A percentile compares a stretch with the other conserved stretches of the same genome.
These are phyloP conservation scores for Solanum hybrid DNA, from an alignment of 305 asterid genomes.

Conservation along the genomic window DNA sequence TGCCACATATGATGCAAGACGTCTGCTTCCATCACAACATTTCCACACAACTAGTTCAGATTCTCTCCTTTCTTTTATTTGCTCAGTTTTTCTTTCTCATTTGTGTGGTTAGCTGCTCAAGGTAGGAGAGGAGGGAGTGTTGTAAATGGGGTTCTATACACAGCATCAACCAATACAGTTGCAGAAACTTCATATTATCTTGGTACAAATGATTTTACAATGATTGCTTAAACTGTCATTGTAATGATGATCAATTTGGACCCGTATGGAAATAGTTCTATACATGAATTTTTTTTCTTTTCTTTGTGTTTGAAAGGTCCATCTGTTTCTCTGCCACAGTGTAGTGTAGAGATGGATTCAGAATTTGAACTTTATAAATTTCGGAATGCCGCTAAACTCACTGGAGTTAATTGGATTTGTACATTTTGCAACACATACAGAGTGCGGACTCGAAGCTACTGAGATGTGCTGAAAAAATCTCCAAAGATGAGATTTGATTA, in stretches of 20 bases:
- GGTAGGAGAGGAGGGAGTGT: background rate
- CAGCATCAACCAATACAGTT: background rate
- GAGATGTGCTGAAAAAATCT: background rate
- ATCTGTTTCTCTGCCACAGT: background rate
- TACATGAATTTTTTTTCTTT: background rate
- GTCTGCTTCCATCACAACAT: background rate
- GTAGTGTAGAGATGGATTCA: background rate
- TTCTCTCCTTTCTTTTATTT: background rate
- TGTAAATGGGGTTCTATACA: background rate
- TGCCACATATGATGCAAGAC: background rate
- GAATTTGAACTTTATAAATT: background rate
- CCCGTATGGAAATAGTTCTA: background rate
- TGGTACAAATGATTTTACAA: background rate
- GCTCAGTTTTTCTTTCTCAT: background rate
- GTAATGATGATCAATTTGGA: background rate
- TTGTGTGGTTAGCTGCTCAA: background rate
- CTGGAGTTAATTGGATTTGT: background rate
- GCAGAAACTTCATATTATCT: background rate
- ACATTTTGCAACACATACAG: background rate
- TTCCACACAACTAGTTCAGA: background rate
- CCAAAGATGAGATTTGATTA: background rate
- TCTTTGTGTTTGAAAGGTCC: background rate
- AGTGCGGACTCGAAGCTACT: background rate
- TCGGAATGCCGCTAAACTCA: background rate
- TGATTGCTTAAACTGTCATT: background rate